Evolutionary conservation across 2,329 filamentous ascomycete species (phyloP), one percentile per base, ranked within the genome.

Genomic region (Alternaria angustiovoidea): DNA sequence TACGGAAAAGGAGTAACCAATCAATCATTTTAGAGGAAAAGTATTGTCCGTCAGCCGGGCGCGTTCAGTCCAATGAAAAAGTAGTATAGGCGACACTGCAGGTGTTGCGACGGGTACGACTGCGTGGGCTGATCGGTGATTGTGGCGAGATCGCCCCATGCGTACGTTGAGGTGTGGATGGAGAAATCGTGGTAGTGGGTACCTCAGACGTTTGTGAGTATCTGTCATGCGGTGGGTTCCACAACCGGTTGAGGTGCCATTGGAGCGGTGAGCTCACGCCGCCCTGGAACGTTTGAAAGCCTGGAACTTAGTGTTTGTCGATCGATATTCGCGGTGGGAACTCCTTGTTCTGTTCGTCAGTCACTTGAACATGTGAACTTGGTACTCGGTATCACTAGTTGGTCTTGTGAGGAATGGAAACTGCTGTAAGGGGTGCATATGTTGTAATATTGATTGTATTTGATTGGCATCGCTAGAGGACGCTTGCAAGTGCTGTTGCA

Each of bases 21-120:
- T 62, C 51, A 59, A 14, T 28, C 11, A 49, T 11, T 48, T 34
- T 47, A 49, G 28, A 38, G 14, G 18, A 22, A 18, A 44, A 24
- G 34, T 44, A 46, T 57, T 57, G 42, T 53, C 34, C 14, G 24
- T 34, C 48, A 57, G 48, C 55, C 20, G 34, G 18, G 18, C 11
- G 18, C n/a, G 42, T 36, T 11, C 16, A 38, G n/a, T 11, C 62
- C 58, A 64, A 64, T 64, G 20, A 36, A 9, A n/a, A 43, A 8
- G 28, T 4, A 8, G 44, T 20, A n/a, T 53, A 54, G 59, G 46
- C 59, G 62, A 57, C 52, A 24, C 36, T 64, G 62, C 62, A 62
- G 62, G 32, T 56, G 48, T 58, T 59, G 59, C 49, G 55, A 64
- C 54, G 59, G 59, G 28, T 51, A 56, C 36, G 51, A 63, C 49